Evolutionary conservation across 441 rosid genomes (phyloP), one percentile per base, ranked within the genome.

Genomic region (Populus hybrid): DNA sequence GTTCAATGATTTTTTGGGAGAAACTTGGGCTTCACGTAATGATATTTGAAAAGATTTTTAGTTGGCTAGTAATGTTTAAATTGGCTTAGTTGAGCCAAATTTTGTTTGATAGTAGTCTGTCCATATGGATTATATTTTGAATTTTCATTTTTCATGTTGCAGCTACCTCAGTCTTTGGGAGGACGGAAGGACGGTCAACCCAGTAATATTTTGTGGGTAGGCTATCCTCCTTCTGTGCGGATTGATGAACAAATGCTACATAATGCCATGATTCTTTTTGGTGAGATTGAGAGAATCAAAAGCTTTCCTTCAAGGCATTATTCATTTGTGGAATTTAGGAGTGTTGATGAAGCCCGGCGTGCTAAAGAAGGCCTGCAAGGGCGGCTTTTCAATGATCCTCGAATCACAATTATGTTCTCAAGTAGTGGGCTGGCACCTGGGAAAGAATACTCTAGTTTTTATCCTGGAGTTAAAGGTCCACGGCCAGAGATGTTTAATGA

Each of bases 281-380:
- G 99, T 38, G 99, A 96, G 90, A 96, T 96, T 83, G 98, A 93
- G 89, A 91, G 91, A 81, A 92, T 87, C 35, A 93, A 86, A 81
- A 90, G 98, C 79, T 94, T 89, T 78, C 98, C 97, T 36, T 84
- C 93, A 64, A 93, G 93, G 82, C 82, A 96, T 81, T 94, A 87
- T 82, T 90, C 98, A 46, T 94, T 94, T 84, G 97, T 94, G 83
- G 95, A 93, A 85, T 96, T 96, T 83, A 89, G 99, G 81, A 96
- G 97, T 73, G 88, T 89, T 32, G 98, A 94, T 74, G 98, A 96
- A 89, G 99, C 99, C 77, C 90, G 94, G 66, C 87, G 95, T 74
- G 93, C 97, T 34, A 96, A 94, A 87, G 99, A 94, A 83, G 98
- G 94, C 26, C 82, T 94, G 81, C 98, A 97, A 81, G 98, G 99